These are phyloP conservation scores for Botrytis porri DNA, from an alignment of 2,329 filamentous ascomycete genomes.

Conservation along the genomic window DNA sequence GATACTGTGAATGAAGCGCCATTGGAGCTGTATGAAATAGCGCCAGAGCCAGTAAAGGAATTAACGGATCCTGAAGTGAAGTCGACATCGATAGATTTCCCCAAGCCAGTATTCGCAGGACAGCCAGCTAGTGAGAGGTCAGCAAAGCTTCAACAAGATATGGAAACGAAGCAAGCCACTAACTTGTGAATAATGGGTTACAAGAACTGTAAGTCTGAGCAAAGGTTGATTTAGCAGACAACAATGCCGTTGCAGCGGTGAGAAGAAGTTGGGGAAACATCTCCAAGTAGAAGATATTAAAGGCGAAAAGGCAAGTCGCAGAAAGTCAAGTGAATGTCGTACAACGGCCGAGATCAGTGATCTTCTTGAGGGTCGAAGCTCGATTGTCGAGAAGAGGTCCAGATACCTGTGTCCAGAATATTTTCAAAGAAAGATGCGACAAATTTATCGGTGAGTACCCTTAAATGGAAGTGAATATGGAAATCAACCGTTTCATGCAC, in stretches of 20 bases:
- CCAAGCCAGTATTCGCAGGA: slow-evolving; percentile 74
- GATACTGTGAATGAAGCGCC: slow-evolving; percentile 80
- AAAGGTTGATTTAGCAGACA: slow-evolving; percentile 26
- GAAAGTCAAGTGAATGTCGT: slow-evolving; percentile 10
- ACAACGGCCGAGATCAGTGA: slow-evolving; percentile 9
- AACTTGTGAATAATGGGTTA: slow-evolving; percentile 49
- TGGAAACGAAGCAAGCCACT: slow-evolving; percentile 22
- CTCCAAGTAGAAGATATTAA: not conserved
- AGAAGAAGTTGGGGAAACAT: slow-evolving; percentile 34
- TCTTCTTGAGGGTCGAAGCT: not conserved
- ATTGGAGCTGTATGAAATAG: slow-evolving; percentile 69
- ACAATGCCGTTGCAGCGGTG: slow-evolving; percentile 25
- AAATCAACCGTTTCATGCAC: slow-evolving; percentile 16
- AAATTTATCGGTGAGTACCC: not conserved
- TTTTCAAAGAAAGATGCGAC: not conserved
- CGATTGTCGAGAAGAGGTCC: not conserved
- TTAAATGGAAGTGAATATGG: slow-evolving; percentile 4
- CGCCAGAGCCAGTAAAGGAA: slow-evolving; percentile 70
- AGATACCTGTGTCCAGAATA: slow-evolving; percentile 3
- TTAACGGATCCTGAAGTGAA: slow-evolving; percentile 76
- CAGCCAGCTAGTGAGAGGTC: slow-evolving; percentile 53
- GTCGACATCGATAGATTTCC: slow-evolving; percentile 78
- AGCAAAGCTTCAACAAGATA: slow-evolving; percentile 19
- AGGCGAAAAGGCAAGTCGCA: slow-evolving; percentile 15
- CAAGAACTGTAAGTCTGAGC: slow-evolving; percentile 56